Evolutionary conservation across 129 eudicot genomes (phyloP).

Genomic region (Solidago caesia): DNA sequence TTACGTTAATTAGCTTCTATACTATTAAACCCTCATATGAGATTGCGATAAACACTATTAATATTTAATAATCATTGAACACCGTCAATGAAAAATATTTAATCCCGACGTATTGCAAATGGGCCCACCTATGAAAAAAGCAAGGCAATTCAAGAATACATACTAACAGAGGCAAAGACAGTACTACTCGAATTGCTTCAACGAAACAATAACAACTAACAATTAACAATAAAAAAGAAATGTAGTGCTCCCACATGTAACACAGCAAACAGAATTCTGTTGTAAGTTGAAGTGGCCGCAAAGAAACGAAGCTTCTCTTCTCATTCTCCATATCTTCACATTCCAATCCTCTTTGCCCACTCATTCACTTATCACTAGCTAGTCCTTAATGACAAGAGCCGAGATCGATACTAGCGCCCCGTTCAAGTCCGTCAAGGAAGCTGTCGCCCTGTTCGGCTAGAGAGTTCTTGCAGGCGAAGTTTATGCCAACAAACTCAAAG

Average conservation of each 20-base stretch:
- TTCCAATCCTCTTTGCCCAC: neutral
- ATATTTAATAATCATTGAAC: no score
- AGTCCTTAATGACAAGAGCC: conserved; percentile 43
- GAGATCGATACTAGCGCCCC: conserved; percentile 85
- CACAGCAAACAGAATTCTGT: conserved; percentile 13
- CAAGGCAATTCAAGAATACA: neutral
- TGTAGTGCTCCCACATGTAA: neutral
- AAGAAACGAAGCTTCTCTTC: conserved; percentile 76
- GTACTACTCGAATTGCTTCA: neutral
- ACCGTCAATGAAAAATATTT: no score
- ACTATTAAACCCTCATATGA: no score
- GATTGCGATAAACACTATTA: no score
- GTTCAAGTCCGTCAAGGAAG: conserved; percentile 85
- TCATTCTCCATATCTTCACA: neutral
- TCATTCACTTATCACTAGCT: conserved; percentile 1
- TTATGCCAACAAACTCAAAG: conserved; percentile 58
- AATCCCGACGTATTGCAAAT: neutral
- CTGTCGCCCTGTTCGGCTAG: conserved; percentile 74
- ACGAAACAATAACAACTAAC: neutral
- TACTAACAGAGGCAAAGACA: neutral
- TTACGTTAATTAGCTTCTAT: no score
- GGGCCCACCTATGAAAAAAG: neutral
- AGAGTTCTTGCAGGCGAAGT: conserved; percentile 66
- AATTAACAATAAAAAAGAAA: neutral
- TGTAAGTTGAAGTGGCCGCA: conserved; percentile 71